Percentiles rank a stretch among this genome's conserved stretches.
Conservation (phyloP, 495 filamentous ascomycete species). For the Neurospora terricola region DNA sequence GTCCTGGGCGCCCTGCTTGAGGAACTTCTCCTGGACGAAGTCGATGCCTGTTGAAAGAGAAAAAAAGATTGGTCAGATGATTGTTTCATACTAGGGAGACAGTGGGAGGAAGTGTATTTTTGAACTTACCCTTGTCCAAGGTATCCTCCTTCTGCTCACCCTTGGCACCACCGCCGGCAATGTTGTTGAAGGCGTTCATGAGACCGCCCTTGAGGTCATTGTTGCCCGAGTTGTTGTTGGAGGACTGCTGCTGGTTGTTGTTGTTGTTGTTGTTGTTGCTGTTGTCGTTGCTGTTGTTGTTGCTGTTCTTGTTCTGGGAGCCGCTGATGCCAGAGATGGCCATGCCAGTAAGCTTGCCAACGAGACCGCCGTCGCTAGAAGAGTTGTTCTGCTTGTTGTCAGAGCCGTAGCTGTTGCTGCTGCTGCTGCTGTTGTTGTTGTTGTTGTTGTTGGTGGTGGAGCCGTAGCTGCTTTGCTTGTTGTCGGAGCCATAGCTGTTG, state of each 20-base stretch:
- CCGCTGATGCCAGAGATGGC: neutral
- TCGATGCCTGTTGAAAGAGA: slow-evolving; percentile 44
- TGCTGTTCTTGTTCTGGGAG: slow-evolving; percentile 6
- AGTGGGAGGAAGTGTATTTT: neutral
- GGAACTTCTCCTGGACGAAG: slow-evolving; percentile 52
- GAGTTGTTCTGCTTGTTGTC: slow-evolving; percentile 11
- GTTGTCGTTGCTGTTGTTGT: slow-evolving; percentile 4
- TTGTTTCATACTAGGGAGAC: neutral
- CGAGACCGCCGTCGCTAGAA: slow-evolving; percentile 17
- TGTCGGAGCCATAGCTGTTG: slow-evolving; percentile 14
- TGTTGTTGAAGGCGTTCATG: slow-evolving; percentile 48
- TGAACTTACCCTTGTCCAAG: slow-evolving; percentile 48
- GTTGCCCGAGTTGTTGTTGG: slow-evolving; percentile 9
- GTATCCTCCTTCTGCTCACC: slow-evolving; percentile 63
- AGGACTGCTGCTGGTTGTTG: slow-evolving; percentile 6
- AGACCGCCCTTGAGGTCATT: slow-evolving; percentile 18
- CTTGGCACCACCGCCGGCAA: slow-evolving; percentile 53
- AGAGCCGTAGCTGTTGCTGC: slow-evolving; percentile 6
- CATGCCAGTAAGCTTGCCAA: slow-evolving; percentile 37
- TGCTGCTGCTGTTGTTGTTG: slow-evolving; percentile 5
- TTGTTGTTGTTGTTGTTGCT: slow-evolving; percentile 4
- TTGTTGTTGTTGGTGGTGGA: slow-evolving; percentile 8
- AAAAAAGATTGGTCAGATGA: neutral
- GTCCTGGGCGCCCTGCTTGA: slow-evolving; percentile 55
- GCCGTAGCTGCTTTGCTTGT: slow-evolving; percentile 1